A percentile compares a stretch with the other conserved stretches of the same genome.
Evolutionary conservation across 805 yeast species (phyloP).

Genomic region (Candida corydali): DNA sequence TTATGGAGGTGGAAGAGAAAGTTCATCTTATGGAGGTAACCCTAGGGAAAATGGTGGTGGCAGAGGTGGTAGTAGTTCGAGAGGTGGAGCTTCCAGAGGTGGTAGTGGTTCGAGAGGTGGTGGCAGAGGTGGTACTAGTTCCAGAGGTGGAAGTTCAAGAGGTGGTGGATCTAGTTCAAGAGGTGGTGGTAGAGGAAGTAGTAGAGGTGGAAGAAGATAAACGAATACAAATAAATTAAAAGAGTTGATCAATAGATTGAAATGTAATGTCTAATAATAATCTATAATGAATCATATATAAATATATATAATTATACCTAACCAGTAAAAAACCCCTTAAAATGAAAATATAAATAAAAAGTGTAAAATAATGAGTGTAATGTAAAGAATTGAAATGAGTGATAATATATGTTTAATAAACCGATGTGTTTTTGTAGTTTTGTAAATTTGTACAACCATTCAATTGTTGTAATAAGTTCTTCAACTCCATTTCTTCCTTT

Average conservation of each 20-base stretch:
- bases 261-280: too few species aligned
- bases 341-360: too few species aligned
- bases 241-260: too few species aligned
- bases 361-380: too few species aligned
- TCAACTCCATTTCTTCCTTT: conserved; percentile 31
- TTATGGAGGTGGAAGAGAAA: background rate
- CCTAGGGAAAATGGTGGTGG: background rate
- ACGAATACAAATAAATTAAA: too few species aligned
- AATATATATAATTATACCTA: too few species aligned
- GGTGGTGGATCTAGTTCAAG: background rate
- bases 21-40: background rate
- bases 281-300: too few species aligned
- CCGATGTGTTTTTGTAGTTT: background rate
- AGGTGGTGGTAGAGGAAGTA: background rate
- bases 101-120: background rate
- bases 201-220: conserved; percentile 1
- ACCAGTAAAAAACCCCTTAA: too few species aligned
- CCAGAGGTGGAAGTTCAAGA: background rate
- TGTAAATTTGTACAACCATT: conserved; percentile 1
- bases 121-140: background rate
- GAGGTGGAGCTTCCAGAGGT: background rate
- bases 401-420: too few species aligned
- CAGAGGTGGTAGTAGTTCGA: background rate
- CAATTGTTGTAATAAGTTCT: conserved; percentile 18
- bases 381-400: too few species aligned